Evolutionary conservation across 257 asterid genomes (phyloP).

Genomic region (Leonotis leonurus): DNA sequence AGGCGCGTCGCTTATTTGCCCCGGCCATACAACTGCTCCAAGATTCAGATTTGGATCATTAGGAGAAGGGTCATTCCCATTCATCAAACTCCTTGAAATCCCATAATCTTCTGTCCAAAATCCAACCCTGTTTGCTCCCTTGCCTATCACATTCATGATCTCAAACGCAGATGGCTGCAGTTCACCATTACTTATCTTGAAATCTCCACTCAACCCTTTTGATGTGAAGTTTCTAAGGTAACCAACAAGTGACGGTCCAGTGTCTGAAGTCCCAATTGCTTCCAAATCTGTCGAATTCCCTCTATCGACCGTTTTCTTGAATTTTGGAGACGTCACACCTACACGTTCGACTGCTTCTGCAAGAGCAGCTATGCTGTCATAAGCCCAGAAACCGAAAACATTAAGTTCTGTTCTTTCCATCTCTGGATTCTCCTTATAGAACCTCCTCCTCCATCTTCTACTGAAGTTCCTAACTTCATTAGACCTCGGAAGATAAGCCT

Average conservation of each 20-base stretch:
- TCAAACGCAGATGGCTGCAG: conserved; percentile 27
- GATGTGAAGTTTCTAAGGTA: conserved; percentile 17
- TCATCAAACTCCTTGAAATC: not conserved
- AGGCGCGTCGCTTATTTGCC: conserved; percentile 22
- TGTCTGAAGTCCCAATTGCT: conserved; percentile 24
- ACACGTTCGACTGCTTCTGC: conserved; percentile 31
- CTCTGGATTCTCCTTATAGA: conserved; percentile 32
- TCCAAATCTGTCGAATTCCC: conserved; percentile 25
- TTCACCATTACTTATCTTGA: conserved; percentile 25
- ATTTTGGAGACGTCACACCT: conserved; percentile 6
- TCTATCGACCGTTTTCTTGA: not conserved
- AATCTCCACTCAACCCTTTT: conserved; percentile 41
- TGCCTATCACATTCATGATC: conserved; percentile 26
- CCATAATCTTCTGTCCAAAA: not conserved
- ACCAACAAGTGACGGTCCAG: conserved; percentile 22
- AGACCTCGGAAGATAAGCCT: conserved; percentile 31
- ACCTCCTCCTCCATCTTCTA: conserved; percentile 33
- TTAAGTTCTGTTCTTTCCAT: conserved; percentile 24
- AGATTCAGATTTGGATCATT: not conserved
- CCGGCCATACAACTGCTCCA: conserved; percentile 29
- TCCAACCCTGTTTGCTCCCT: not conserved
- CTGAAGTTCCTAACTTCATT: conserved; percentile 14
- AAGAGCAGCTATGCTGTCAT: conserved; percentile 32
- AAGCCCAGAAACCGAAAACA: conserved; percentile 48
- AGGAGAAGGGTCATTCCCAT: not conserved